Evolutionary conservation across 257 asterid species (phyloP), one percentile per base, ranked within the genome.

Genomic region (Forsythia suspensa): DNA sequence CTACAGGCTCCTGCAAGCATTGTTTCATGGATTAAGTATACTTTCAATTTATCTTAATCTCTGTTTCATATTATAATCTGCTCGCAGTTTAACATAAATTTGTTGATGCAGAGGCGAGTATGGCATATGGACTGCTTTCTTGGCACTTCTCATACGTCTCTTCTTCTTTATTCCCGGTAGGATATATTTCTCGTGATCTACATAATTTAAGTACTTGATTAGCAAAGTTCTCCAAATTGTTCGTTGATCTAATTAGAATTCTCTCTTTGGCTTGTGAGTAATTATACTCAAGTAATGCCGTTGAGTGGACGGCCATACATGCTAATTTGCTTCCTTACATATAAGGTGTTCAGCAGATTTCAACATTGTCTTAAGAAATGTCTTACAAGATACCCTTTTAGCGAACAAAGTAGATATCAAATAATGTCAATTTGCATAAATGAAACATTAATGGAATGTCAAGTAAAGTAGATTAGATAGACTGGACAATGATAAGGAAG

Each of bases 71-170:
- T 12, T 44, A n/a, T 77, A 16, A 59, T 76, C 69, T 77, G 37
- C 36, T 70, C 29, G 7, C 40, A 18, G 37, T 65, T 79, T 77
- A 4, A 70, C 69, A 55, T 63, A 44, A 29, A 12, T 48, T 7
- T 52, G 78, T 76, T 82, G 20, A 48, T 85, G 72, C 92, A 95
- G 99, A 89, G 92, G 98, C 36, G 97, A 95, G 84, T 92, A 95
- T 89, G 99, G 99, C 75, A 70, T 92, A 67, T 95, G 99, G 99
- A 80, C 92, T 82, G 99, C 99, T 75, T 92, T 95, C 90, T 82
- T 93, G 85, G 94, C 96, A 78, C 94, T 95, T 88, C 87, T 95
- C 34, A 95, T 90, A 72, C 98, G 97, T 24, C 95, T 95, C 48
- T 95, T 95, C 91, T 92, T 90, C 88, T 80, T 18, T 80, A 88